phyloP scores from a whole-genome alignment of 306 rosid species.

The Adenanthera pavonina region DNA sequence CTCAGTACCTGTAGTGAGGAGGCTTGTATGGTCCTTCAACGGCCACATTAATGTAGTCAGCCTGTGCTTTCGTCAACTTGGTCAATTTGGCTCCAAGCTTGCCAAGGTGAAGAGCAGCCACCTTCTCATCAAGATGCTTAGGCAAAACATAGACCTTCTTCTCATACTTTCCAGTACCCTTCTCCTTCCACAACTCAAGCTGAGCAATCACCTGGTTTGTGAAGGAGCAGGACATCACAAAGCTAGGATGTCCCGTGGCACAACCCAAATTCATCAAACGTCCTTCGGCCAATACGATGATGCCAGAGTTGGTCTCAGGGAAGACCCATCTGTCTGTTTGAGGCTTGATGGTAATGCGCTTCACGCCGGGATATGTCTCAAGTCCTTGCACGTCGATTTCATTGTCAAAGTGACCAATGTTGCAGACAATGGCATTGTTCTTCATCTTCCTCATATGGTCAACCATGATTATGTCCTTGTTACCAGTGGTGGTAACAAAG shows the following conservation, averaged over 20 bases:
- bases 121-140: slow-evolving; percentile 97
- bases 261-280: slow-evolving; percentile 98
- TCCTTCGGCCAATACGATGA: slow-evolving; percentile 91
- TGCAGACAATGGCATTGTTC: slow-evolving; percentile 97
- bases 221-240: slow-evolving; percentile 99
- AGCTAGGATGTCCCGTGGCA: slow-evolving; percentile 99
- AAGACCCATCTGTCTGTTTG: slow-evolving; percentile 97
- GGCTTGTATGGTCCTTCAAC: slow-evolving; percentile 98
- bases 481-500: slow-evolving; percentile 93
- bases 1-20: slow-evolving; percentile 81
- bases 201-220: slow-evolving; percentile 98
- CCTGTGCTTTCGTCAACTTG: slow-evolving; percentile 79
- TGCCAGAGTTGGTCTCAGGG: slow-evolving; percentile 74
- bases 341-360: slow-evolving; percentile 89
- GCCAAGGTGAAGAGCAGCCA: slow-evolving; percentile 92
- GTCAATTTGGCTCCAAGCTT: slow-evolving; percentile 96
- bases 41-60: slow-evolving; percentile 86
- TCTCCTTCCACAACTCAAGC: slow-evolving; percentile 94
- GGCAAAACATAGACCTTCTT: slow-evolving; percentile 95
- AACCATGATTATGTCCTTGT: slow-evolving; percentile 96
- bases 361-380: slow-evolving; percentile 77
- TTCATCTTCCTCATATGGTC: slow-evolving; percentile 90
- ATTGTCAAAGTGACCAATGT: slow-evolving; percentile 98
- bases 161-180: slow-evolving; percentile 71
- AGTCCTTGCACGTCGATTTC: slow-evolving; percentile 87